Evolutionary conservation across 2,329 filamentous ascomycete species (phyloP).

Genomic region (Cryphonectria japonica): DNA sequence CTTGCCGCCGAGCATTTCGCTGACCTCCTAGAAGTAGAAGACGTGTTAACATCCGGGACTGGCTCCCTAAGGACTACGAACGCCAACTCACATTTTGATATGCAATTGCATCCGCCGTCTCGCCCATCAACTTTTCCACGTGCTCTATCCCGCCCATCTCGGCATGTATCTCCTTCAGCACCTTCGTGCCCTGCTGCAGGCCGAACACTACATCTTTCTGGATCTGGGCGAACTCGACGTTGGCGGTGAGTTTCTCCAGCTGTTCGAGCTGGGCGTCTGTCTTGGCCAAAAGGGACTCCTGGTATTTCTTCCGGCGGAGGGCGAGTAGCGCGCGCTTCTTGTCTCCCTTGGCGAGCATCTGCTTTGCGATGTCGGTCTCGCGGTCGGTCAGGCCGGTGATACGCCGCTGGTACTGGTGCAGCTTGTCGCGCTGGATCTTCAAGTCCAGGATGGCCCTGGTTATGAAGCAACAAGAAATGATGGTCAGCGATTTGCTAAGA

Average conservation of each 20-base stretch:
- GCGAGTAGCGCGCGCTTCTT: slow-evolving; percentile 83
- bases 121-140: slow-evolving; percentile 93
- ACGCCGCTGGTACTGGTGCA: slow-evolving; percentile 92
- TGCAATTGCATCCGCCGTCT: slow-evolving; percentile 85
- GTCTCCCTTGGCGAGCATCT: slow-evolving; percentile 80
- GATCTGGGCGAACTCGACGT: slow-evolving; percentile 93
- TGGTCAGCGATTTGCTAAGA: slow-evolving; percentile 5
- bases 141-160: slow-evolving; percentile 96
- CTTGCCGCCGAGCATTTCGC: slow-evolving; percentile 83
- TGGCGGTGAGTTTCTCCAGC: slow-evolving; percentile 83
- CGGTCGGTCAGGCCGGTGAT: slow-evolving; percentile 84
- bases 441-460: slow-evolving; percentile 92
- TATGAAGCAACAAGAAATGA: neutral
- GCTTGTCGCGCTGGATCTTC: slow-evolving; percentile 95
- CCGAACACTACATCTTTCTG: slow-evolving; percentile 97
- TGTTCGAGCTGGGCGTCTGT: slow-evolving; percentile 94
- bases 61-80: neutral
- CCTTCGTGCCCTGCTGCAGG: slow-evolving; percentile 85
- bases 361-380: slow-evolving; percentile 83
- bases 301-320: slow-evolving; percentile 93
- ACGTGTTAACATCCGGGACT: slow-evolving; percentile 9
- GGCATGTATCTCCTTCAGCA: slow-evolving; percentile 86
- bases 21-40: slow-evolving; percentile 72
- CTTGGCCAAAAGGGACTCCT: slow-evolving; percentile 84
- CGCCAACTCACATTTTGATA: slow-evolving; percentile 75